Evolutionary conservation across 176 grass and related monocot genomes (phyloP), one percentile per base, ranked within the genome.

Genomic region (Musa itinerans): DNA sequence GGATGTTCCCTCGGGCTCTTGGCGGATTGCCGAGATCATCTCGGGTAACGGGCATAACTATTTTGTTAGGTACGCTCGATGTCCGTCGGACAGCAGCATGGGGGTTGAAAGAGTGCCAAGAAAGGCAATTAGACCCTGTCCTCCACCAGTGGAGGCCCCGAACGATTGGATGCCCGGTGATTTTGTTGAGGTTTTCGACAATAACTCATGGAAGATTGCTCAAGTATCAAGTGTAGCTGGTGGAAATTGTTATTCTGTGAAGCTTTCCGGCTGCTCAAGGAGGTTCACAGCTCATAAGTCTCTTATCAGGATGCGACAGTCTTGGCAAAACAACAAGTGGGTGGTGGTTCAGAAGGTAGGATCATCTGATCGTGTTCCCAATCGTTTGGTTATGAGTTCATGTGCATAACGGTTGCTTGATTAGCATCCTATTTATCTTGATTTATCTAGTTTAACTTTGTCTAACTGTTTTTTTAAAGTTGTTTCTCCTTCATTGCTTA

Each of bases 241-340:
- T 68, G 77, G 71, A 29, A 69, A 79, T 65, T 85, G 82, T 50
- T 87, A 83, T 81, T 76, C 88, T 11, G 78, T 93, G 13, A 86
- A 86, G 24, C 80, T 93, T 43, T 76, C 93, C 20, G 88, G 88
- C 63, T 86, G 78, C 9, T 89, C 70, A 29, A 57, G 75, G 27
- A 86, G 85, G 80, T 83, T 98, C 53, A 74, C 24, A 63, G 82
- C 79, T 56, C 54, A 76, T 71, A 78, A 54, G 75, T 77, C 79
- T 8, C 79, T 78, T 66, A 84, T 91, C 74, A 80, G 94, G 78
- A 65, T 76, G 49, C 85, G 82, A 52, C 78, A 79, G 65, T 83
- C 83, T 57, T 98, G 94, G 94, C 59, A 87, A 73, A 83, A 85
- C 81, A 78, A 78, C 78, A 85, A 83, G 83, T 98, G 94, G 94